phyloP scores from a whole-genome alignment of 2,329 filamentous ascomycete species.

The Beauveria australis region DNA sequence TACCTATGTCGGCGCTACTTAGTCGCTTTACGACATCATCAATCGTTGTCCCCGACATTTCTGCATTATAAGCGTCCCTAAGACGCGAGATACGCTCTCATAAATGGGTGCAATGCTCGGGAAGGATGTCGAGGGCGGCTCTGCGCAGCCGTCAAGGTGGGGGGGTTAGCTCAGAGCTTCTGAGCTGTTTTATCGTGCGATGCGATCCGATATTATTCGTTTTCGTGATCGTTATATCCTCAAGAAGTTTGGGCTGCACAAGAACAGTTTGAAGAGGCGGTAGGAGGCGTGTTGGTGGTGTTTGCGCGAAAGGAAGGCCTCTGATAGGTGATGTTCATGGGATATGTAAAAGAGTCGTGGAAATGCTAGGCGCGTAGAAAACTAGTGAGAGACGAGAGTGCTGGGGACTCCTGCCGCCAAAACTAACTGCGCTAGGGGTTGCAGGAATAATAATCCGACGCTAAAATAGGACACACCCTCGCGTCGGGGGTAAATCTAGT shows the following conservation, averaged over 20 bases:
- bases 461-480: constrained; percentile 10
- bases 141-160: constrained; percentile 1
- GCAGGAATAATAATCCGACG: constrained; percentile 29
- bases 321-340: not conserved
- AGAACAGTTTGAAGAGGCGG: no score
- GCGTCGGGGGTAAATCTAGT: constrained; percentile 1
- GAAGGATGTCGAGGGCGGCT: constrained; percentile 10
- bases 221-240: no score
- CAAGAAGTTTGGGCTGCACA: no score
- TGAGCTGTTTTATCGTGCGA: not conserved
- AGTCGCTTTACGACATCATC: constrained; percentile 57
- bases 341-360: constrained; percentile 11
- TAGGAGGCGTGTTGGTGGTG: not conserved
- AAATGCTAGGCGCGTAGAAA: constrained; percentile 28
- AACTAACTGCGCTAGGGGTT: constrained; percentile 31
- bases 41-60: constrained; percentile 53
- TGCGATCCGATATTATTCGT: constrained; percentile 9
- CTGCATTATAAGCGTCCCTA: constrained; percentile 38
- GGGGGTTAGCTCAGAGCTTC: constrained; percentile 10
- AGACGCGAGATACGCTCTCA: constrained; percentile 28
- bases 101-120: constrained; percentile 20
- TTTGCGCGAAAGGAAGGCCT: constrained; percentile 1
- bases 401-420: constrained; percentile 33
- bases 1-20: constrained; percentile 48
- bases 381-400: constrained; percentile 26